Evolutionary conservation across 2,329 filamentous ascomycete genomes (phyloP), one percentile per base, ranked within the genome.

Genomic region (Elsinoe australis): DNA sequence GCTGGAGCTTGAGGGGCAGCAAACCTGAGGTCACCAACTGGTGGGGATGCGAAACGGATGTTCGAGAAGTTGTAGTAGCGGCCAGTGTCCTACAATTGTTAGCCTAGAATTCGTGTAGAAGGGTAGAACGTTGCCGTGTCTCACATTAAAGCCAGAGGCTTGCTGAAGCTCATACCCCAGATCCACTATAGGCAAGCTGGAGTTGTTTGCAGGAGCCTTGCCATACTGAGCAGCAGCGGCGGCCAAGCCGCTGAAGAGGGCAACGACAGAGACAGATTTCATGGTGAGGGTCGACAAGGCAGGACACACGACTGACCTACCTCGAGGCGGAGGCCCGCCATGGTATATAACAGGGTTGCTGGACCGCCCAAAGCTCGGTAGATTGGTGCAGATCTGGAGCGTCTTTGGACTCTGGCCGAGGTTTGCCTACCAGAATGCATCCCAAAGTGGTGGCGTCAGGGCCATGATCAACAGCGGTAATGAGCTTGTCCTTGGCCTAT

Each of bases 41-140:
- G 75, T 9, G 76, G 69, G 19, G 71, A 70, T 4, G 73, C 75
- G 58, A 71, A 79, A 35, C 75, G 69, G 53, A 79, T 76, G 55
- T 78, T 77, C 42, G 63, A 70, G 61, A 79, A 79, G 52, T 71
- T 74, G 60, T 75, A 78, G 45, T 56, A 53, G 22, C 52, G 45
- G 31, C 54, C 56, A 6, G 56, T 59, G 1, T 49, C 24, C 45
- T 48, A 10, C n/a, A 24, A 21, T 19, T 12, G 45, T 48, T 33
- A 48, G 45, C 38, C 21, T 24, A 10, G 17, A 33, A 47, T 36
- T 19, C 32, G 7, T 6, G 31, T 15, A 44, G 39, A 44, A 29
- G 39, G 39, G 28, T 9, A 29, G 26, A 12, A 29, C 6, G 36
- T 9, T 14, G 14, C 7, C 8, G 7, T 36, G 32, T 36, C 45